Evolutionary conservation across 208 protist genomes (phyloP), one percentile per base, ranked within the genome.

Genomic region (Crithidia fasciculata): DNA sequence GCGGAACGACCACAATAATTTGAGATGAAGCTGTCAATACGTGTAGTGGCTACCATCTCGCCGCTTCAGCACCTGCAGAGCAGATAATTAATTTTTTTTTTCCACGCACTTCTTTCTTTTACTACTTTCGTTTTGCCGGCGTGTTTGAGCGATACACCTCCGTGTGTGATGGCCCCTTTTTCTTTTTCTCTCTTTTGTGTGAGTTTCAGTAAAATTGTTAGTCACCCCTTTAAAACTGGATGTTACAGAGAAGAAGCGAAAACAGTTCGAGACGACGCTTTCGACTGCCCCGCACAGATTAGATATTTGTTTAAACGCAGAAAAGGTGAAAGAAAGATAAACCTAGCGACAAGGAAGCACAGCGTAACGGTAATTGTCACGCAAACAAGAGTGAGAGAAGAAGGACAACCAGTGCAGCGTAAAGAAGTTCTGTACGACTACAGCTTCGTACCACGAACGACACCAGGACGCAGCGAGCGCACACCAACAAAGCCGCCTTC

Each of bases 401-500:
- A 44, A 18, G 56, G 2, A 28, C 28, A 28, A 28, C 13, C 19
- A 28, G 19, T 57, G 5, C 36, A 9, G n/a, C 52, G 44, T 4
- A 5, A 18, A 56, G 7, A 16, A 3, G 49, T 2, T 0, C 16
- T 18, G 10, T 0, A 16, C 8, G 6, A 44, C 16, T 65, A 82
- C 37, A 86, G 57, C 59, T 86, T 86, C 15, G 72, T 76, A 10
- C 84, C 82, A 52, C 89, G 86, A 2, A 91, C 85, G 37, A 97
- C 89, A 37, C 84, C 77, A 47, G 93, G 80, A 74, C 94, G 93
- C 70, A 97, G 76, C 13, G 80, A 64, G 19, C 75, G 78, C 2
- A 97, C 90, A 54, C 93, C 93, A 19, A 82, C 76, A 70, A 95
- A 97, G 44, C 89, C 93, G 50, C 87, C 89, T 75, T 94, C 90